Conservation (phyloP, 2,329 filamentous ascomycete species). For the Aspergillus sp. region DNA sequence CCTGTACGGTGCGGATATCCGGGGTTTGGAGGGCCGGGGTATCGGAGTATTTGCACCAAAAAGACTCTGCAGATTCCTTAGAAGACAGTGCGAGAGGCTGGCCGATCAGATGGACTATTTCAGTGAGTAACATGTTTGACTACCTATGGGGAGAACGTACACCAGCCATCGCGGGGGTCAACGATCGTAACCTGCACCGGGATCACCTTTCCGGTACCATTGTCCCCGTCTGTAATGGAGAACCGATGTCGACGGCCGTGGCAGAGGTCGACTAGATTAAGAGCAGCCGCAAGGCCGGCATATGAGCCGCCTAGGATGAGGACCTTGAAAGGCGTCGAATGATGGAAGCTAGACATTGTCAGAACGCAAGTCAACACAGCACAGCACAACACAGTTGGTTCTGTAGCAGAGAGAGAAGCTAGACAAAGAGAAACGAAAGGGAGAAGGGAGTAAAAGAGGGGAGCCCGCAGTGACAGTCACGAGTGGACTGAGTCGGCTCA, state of each 20-base stretch:
- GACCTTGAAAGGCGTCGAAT: slow-evolving; percentile 46
- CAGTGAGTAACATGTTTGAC: not conserved
- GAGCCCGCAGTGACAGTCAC: not conserved
- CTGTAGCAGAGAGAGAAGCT: not conserved
- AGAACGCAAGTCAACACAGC: not conserved
- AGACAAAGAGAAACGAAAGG: not conserved
- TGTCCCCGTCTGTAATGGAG: not conserved
- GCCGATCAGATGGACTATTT: slow-evolving; percentile 70
- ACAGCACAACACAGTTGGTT: no score
- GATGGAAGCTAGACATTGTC: slow-evolving; percentile 18
- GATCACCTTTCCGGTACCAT: slow-evolving; percentile 32
- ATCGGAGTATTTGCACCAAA: slow-evolving; percentile 69
- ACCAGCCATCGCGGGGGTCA: slow-evolving; percentile 81
- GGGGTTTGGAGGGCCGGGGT: slow-evolving; percentile 65
- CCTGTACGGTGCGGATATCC: slow-evolving; percentile 65
- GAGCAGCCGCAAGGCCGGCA: slow-evolving; percentile 62
- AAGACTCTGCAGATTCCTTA: slow-evolving; percentile 61
- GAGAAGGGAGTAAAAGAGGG: not conserved
- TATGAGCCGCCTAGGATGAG: slow-evolving; percentile 66
- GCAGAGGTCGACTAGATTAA: slow-evolving; percentile 67
- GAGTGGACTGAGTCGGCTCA: slow-evolving; percentile 8
- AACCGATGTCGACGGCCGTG: slow-evolving; percentile 41
- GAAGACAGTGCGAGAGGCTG: slow-evolving; percentile 70
- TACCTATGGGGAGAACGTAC: slow-evolving; percentile 43
- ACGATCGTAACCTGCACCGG: slow-evolving; percentile 70